These are phyloP conservation scores for Madurella fahalii DNA, from an alignment of 2,329 filamentous ascomycete genomes.

Conservation along the genomic window DNA sequence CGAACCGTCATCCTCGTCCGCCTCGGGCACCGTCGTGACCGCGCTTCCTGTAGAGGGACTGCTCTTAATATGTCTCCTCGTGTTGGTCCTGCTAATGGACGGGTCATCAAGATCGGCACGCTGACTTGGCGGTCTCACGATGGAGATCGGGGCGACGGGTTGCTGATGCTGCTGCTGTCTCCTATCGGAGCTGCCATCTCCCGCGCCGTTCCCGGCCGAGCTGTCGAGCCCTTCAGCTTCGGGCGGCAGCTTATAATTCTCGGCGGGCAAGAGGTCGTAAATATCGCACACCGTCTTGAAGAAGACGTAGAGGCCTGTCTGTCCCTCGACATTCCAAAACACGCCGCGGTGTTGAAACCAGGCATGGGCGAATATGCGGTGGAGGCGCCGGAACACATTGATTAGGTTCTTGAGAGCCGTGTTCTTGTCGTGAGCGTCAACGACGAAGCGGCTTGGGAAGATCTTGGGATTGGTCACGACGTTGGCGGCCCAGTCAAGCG, in stretches of 20 bases:
- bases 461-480: conserved; percentile 91
- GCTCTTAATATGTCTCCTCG: conserved; percentile 74
- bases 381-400: conserved; percentile 90
- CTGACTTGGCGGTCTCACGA: conserved; percentile 22
- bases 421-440: conserved; percentile 56
- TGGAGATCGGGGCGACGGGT: conserved; percentile 13
- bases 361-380: conserved; percentile 95
- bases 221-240: conserved; percentile 81
- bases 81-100: conserved; percentile 59
- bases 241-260: conserved; percentile 92
- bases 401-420: conserved; percentile 77
- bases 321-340: conserved; percentile 88
- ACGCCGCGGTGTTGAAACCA: conserved; percentile 97
- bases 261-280: conserved; percentile 82
- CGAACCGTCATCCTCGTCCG: conserved; percentile 67
- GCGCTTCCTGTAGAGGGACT: conserved; percentile 75
- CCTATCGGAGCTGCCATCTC: conserved; percentile 9
- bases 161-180: conserved; percentile 15
- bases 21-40: conserved; percentile 77
- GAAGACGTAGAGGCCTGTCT: conserved; percentile 89
- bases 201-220: conserved; percentile 16
- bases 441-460: conserved; percentile 79
- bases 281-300: conserved; percentile 97
- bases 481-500: conserved; percentile 94
- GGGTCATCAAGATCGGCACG: conserved; percentile 46